A percentile compares a stretch with the other conserved stretches of the same genome.
Conservation (phyloP, 2,329 filamentous ascomycete genomes). For the Sarocladium oryzae region DNA sequence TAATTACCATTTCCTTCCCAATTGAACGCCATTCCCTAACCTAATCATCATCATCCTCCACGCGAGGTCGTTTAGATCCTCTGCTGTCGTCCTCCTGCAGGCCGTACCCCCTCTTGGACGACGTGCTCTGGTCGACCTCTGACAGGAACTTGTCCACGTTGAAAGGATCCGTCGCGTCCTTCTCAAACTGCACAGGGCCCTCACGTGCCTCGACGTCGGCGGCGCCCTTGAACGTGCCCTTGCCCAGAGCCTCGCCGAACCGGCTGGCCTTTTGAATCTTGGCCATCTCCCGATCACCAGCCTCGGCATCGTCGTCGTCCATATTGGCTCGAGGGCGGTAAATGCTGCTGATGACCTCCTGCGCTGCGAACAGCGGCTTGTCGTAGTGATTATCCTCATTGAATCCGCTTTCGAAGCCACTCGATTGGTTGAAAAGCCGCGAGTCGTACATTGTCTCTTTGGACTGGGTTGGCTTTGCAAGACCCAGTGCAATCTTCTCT, state of each 20-base stretch:
- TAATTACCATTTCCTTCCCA: neutral
- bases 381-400: conserved; percentile 98
- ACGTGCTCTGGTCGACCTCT: conserved; percentile 60
- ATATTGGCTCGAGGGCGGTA: conserved; percentile 75
- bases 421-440: conserved; percentile 86
- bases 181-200: conserved; percentile 94
- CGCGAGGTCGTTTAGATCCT: conserved; percentile 64
- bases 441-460: conserved; percentile 97
- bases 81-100: conserved; percentile 57
- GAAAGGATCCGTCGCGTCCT: conserved; percentile 78
- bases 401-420: conserved; percentile 84
- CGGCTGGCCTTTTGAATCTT: conserved; percentile 79
- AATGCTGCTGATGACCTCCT: conserved; percentile 90
- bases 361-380: conserved; percentile 91
- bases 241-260: conserved; percentile 80
- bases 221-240: conserved; percentile 85
- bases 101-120: conserved; percentile 68
- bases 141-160: conserved; percentile 91
- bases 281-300: conserved; percentile 75
- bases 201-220: conserved; percentile 78
- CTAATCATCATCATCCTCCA: conserved; percentile 56
- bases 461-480: conserved; percentile 89
- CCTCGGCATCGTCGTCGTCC: conserved; percentile 72
- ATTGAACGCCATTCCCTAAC: neutral
- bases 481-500: conserved; percentile 88